These are phyloP conservation scores for Yamadazyma scolyti DNA, from an alignment of 805 yeast species.

Conservation along the genomic window DNA sequence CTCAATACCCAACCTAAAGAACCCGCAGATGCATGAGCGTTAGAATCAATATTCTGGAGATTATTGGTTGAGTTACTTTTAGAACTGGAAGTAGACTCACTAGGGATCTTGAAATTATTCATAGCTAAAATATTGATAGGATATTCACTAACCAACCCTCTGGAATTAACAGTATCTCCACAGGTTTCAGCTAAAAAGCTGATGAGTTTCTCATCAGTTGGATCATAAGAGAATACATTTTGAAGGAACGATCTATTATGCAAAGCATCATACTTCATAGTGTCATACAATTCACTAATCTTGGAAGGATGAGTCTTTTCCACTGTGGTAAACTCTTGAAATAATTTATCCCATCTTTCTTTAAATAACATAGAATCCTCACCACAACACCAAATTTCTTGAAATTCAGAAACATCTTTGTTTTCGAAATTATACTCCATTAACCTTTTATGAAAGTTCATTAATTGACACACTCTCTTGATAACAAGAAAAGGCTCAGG, in stretches of 20 bases:
- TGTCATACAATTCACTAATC: conserved; percentile 93
- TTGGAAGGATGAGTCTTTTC: conserved; percentile 98
- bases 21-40: conserved; percentile 47
- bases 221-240: conserved; percentile 68
- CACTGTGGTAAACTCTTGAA: conserved; percentile 84
- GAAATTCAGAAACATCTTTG: conserved; percentile 65
- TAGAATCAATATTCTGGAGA: conserved; percentile 14
- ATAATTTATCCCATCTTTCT: conserved; percentile 96
- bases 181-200: conserved; percentile 35
- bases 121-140: conserved; percentile 73
- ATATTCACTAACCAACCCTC: conserved; percentile 60
- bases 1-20: conserved; percentile 71
- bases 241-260: conserved; percentile 90
- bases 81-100: conserved; percentile 22
- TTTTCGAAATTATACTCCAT: conserved; percentile 76
- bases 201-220: conserved; percentile 35
- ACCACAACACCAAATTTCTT: conserved; percentile 90
- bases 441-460: conserved; percentile 84
- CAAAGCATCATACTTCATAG: conserved; percentile 97
- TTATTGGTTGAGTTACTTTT: conserved; percentile 20
- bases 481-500: conserved; percentile 96
- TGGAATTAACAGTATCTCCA: conserved; percentile 44
- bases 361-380: conserved; percentile 88
- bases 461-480: conserved; percentile 88
- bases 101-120: conserved; percentile 69